Evolutionary conservation across 164 flowering plant genomes (phyloP).

Genomic region (Nymphaea thermarum): DNA sequence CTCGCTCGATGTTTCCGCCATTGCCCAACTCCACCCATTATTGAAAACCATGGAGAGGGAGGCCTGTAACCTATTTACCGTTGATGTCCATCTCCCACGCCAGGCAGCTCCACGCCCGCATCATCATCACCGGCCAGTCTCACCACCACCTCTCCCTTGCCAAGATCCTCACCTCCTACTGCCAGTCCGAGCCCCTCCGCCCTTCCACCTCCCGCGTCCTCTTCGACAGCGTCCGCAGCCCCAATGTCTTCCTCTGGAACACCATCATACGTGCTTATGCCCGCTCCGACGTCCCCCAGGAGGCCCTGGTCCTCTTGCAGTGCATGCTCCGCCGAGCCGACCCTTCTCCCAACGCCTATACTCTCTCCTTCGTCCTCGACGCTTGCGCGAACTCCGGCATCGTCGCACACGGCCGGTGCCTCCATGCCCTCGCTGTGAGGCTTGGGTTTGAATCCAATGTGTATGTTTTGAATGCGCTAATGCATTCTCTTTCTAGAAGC

Average conservation of each 20-base stretch:
- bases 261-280: conserved; percentile 30
- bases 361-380: conserved; percentile 25
- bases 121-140: not conserved
- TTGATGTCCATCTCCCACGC: not conserved
- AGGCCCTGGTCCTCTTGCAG: conserved; percentile 12
- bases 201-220: conserved; percentile 22
- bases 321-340: conserved; percentile 17
- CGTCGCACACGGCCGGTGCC: conserved; percentile 18
- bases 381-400: conserved; percentile 17
- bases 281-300: conserved; percentile 10
- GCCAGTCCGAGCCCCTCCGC: conserved; percentile 13
- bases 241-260: conserved; percentile 33
- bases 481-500: conserved; percentile 16
- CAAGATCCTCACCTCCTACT: conserved; percentile 5
- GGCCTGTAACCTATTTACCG: not conserved
- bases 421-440: conserved; percentile 21
- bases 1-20: no score
- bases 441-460: conserved; percentile 16
- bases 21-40: no score
- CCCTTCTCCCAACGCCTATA: conserved; percentile 19
- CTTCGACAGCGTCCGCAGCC: conserved; percentile 5
- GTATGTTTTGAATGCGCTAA: conserved; percentile 20
- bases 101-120: not conserved
- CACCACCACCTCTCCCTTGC: conserved; percentile 16
- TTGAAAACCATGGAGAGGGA: no score